Evolutionary conservation across 2,329 filamentous ascomycete genomes (phyloP).

Genomic region (Sporothrix variecibatus): DNA sequence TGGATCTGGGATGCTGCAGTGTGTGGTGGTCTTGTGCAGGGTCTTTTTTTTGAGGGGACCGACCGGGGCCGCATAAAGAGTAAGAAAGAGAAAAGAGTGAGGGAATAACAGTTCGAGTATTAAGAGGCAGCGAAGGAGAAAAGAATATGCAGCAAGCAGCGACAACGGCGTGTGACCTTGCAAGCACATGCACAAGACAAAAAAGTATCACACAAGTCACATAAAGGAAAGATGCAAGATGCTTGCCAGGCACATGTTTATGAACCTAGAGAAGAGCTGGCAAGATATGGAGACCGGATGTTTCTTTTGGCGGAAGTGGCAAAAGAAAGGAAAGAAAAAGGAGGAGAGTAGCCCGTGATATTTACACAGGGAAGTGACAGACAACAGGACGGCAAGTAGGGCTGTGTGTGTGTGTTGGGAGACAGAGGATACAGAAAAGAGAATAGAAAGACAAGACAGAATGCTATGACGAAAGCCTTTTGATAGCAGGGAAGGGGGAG

Average conservation of each 20-base stretch:
- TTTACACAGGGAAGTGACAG: background rate
- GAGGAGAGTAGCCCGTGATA: background rate
- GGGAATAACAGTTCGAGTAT: background rate
- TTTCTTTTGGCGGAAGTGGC: slow-evolving; percentile 11
- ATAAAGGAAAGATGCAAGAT: background rate
- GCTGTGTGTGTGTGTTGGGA: background rate
- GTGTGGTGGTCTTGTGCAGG: background rate
- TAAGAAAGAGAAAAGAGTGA: background rate
- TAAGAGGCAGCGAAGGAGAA: background rate
- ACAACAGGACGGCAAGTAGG: background rate
- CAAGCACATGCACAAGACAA: background rate
- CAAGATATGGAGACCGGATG: background rate
- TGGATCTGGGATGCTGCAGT: slow-evolving; percentile 8
- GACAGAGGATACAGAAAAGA: background rate
- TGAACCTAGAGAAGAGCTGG: background rate
- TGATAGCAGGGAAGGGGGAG: background rate
- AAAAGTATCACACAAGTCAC: background rate
- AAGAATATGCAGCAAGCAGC: background rate
- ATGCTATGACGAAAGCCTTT: slow-evolving; percentile 5
- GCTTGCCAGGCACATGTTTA: background rate
- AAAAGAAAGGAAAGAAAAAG: background rate
- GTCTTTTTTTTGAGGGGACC: background rate
- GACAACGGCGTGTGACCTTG: background rate
- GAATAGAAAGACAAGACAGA: background rate
- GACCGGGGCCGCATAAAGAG: background rate